phyloP scores from a whole-genome alignment of 1,284 basidiomycete species.

The Moesziomyces aphidis region DNA sequence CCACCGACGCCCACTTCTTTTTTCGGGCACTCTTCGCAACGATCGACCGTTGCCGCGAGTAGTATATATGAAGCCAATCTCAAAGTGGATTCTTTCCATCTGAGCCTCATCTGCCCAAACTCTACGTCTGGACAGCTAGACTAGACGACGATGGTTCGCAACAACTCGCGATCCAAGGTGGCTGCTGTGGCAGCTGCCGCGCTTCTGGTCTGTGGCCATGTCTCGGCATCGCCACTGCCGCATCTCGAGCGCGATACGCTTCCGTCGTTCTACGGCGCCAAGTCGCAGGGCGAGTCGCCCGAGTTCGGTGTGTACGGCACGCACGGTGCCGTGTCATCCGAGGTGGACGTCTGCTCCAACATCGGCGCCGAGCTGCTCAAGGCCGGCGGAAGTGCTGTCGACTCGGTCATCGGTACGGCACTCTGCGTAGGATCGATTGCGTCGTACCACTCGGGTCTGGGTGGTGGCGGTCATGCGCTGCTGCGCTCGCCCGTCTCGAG shows the following conservation, averaged over 20 bases:
- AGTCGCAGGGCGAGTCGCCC: conserved; percentile 54
- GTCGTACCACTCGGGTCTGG: conserved; percentile 69
- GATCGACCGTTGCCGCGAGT: too few relatives aligned
- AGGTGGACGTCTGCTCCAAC: conserved; percentile 69
- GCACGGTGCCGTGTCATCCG: conserved; percentile 61
- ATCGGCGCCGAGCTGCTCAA: conserved; percentile 68
- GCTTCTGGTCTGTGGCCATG: conserved; percentile 1
- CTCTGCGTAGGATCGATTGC: conserved; percentile 69
- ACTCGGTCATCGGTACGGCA: conserved; percentile 62
- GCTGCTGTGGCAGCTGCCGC: conserved; percentile 7
- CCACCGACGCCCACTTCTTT: too few relatives aligned
- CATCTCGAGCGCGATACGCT: conserved; percentile 20
- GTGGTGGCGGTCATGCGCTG: conserved; percentile 66
- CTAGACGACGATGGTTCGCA: conserved; percentile 5
- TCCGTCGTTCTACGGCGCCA: conserved; percentile 40
- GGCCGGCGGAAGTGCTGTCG: conserved; percentile 69
- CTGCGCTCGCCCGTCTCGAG: conserved; percentile 39
- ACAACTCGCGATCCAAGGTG: neutral
- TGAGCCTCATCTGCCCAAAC: too few relatives aligned
- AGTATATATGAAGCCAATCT: too few relatives aligned
- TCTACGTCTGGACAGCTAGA: neutral
- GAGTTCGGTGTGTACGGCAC: conserved; percentile 44
- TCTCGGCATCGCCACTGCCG: conserved; percentile 13
- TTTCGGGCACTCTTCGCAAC: too few relatives aligned
- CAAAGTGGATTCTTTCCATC: too few relatives aligned